Base-by-base conservation (phyloP, 495 filamentous ascomycete species). In the Hypoxylon crocopeplum region DNA sequence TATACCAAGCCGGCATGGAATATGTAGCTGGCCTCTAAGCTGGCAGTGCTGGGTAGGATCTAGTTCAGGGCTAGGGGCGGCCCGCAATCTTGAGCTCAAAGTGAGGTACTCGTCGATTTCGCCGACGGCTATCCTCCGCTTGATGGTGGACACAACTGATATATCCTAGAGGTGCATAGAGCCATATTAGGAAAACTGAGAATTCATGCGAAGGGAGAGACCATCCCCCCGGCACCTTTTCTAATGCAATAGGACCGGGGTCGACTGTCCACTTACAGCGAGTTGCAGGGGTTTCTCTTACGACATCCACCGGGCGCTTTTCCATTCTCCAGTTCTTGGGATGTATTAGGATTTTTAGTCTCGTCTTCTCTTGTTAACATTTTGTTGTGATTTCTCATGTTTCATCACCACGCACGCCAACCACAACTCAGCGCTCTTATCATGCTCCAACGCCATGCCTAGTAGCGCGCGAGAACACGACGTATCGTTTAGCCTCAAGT, bases 331-430 rank as follows among this genome's bases (percentile, higher is more conserved):
- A 50, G 24, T 50, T 51, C 24, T 45, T 36, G 29, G 22, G 22
- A 42, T 56, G 17, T 37, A 27, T 37, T 33, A 46, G 37, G 25
- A 15, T 24, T 19, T 48, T 53, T 38, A 55, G 19, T 52, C 22
- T 47, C 38, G 22, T 44, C 37, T 48, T 48, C n/a, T 41, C 42
- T 52, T 45, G 17, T 41, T 29, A 48, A 36, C 50, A 25, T 39
- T 13, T 16, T 58, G 22, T 29, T 64, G 55, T 55, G 61, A 64
- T 64, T 64, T 25, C 49, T 59, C 50, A 51, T 41, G 61, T 64
- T 59, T 64, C 61, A 64, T 58, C 55, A 47, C 38, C 32, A 64
- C 33, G 44, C 37, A 59, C 50, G 46, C 61, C 61, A 55, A 56
- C 61, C 49, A 59, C 10, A 40, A 49, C 45, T 39, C 49, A n/a